Base-by-base conservation (phyloP, 2,329 filamentous ascomycete genomes). In the Thielaviopsis punctulata region DNA sequence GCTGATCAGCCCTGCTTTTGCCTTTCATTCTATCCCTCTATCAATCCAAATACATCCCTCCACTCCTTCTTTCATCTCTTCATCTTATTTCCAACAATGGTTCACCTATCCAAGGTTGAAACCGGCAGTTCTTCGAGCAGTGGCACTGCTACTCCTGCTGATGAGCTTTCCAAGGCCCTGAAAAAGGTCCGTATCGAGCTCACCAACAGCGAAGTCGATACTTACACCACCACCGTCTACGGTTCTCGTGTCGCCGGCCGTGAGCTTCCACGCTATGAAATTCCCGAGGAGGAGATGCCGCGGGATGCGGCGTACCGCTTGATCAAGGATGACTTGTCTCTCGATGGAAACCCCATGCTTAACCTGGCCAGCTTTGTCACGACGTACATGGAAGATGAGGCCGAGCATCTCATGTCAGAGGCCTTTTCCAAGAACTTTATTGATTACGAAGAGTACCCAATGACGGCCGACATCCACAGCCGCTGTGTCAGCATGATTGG, bases 301-400 rank as follows among this genome's bases (percentile, higher is more conserved):
- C 80, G 78, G 59, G 85, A 94, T 59, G 77, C 95, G 50, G 90
- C 90, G n/a, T 95, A 95, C 66, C 82, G 88, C 48, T 84, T 95
- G 85, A 95, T 95, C 73, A 90, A 87, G 72, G 90, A 95, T 65
- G 86, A 95, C 63, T 73, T 95, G 58, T 92, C 85, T 57, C 72
- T 95, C 50, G 90, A 96, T 64, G 88, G 88, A 52, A 93, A 90
- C 60, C 87, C 88, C 8, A 90, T 88, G 73, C 75, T 94, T 57
- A 86, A 83, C 66, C 68, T 96, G 60, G 89, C 90, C 25, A 89
- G 83, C 36, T 96, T 96, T 62, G 88, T 95, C 58, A 95, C 89
- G 1, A 95, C 90, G 1, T 95, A 93, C 71, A 95, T 95, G 88
- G 89, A 95, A 70, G 86, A 95, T 45, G 90, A 95, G 67, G 89